Conservation (phyloP, 2,329 filamentous ascomycete species). For the Apiospora malaysiana region DNA sequence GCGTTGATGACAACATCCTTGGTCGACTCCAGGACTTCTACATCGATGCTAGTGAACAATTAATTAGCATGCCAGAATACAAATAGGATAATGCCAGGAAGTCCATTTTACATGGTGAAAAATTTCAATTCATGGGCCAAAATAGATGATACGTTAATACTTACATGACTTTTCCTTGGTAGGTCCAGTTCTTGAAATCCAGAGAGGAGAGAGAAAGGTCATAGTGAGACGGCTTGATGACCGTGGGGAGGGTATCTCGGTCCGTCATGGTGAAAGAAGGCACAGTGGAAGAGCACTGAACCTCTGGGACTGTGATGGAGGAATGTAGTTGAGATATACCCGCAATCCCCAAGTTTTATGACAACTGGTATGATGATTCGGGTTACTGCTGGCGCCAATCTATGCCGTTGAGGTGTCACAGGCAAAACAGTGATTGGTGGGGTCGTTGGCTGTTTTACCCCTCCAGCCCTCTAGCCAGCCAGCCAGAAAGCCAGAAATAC, state of each 20-base stretch:
- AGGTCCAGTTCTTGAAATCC: conserved; percentile 76
- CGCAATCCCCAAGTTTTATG: background rate
- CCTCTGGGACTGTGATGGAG: conserved; percentile 31
- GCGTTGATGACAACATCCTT: conserved; percentile 84
- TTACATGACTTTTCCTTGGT: conserved; percentile 77
- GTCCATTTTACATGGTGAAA: too few species aligned
- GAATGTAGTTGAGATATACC: conserved; percentile 29
- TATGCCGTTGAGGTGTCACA: background rate
- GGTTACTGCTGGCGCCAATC: background rate
- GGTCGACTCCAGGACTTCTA: conserved; percentile 73
- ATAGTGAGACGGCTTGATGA: conserved; percentile 86
- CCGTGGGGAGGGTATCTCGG: conserved; percentile 66
- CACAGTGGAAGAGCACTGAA: conserved; percentile 38
- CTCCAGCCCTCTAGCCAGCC: too few species aligned
- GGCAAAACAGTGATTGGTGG: conserved; percentile 9
- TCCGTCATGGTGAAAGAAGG: conserved; percentile 57
- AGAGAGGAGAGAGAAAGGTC: conserved; percentile 80
- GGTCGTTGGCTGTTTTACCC: too few species aligned
- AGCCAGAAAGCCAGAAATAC: too few species aligned
- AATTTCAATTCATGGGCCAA: too few species aligned
- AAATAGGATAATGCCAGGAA: too few species aligned
- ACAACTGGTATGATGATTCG: background rate
- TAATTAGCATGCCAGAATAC: conserved; percentile 7
- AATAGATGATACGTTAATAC: conserved; percentile 30
- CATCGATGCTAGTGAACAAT: conserved; percentile 65